Percentiles rank a stretch among this genome's conserved stretches.
Conservation (phyloP, 306 rosid genomes). For the Sindora glabra region DNA sequence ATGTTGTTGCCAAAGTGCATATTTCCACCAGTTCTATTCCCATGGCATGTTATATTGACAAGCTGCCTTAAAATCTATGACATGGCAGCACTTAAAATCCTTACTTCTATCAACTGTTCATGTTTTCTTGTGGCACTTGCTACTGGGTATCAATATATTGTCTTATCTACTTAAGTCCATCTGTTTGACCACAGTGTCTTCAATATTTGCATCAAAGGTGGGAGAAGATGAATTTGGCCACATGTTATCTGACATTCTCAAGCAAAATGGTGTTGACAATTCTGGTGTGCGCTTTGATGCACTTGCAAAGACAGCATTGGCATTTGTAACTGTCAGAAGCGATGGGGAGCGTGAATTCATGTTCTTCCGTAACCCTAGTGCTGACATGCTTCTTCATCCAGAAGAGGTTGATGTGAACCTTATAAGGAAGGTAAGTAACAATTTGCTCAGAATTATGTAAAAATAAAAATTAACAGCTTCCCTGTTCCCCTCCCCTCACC, state of each 20-base stretch:
- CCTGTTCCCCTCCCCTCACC: neutral
- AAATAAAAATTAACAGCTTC: neutral
- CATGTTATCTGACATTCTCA: slow-evolving; percentile 25
- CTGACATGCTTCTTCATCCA: slow-evolving; percentile 19
- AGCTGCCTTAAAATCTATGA: neutral
- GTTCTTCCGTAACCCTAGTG: slow-evolving; percentile 31
- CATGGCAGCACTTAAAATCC: neutral
- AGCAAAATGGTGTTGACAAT: slow-evolving; percentile 30
- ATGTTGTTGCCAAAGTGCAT: neutral
- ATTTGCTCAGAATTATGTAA: neutral
- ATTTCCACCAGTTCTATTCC: neutral
- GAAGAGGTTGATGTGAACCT: slow-evolving; percentile 17
- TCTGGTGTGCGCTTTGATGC: slow-evolving; percentile 24
- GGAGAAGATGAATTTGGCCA: slow-evolving; percentile 35
- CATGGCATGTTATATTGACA: neutral
- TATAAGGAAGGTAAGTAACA: slow-evolving; percentile 15
- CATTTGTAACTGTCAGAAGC: slow-evolving; percentile 15
- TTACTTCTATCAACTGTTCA: neutral
- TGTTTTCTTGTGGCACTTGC: neutral
- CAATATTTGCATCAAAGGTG: slow-evolving; percentile 22
- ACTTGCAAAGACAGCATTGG: slow-evolving; percentile 24
- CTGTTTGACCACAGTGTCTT: slow-evolving; percentile 14
- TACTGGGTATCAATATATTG: neutral
- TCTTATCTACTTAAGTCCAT: neutral
- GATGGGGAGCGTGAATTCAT: slow-evolving; percentile 23